Evolutionary conservation across 495 filamentous ascomycete species (phyloP), one percentile per base, ranked within the genome.

Genomic region (Penicillium ucsense): DNA sequence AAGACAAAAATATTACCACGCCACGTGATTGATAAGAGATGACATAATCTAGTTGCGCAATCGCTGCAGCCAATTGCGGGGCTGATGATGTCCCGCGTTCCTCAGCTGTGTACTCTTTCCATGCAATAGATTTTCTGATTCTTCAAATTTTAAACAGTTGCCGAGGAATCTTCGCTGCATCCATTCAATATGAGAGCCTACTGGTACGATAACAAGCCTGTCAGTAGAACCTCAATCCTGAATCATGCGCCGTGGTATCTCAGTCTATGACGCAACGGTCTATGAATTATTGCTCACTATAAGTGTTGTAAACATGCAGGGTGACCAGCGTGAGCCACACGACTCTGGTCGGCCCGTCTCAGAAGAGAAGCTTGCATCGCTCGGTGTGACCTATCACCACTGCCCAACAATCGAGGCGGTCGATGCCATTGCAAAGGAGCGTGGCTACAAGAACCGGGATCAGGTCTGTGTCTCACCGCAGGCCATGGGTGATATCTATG

Each of bases 401-500:
- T 81, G 83, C 61, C 75, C 82, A 20, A 66, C 78, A 6, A 62
- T 90, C 27, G 63, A 68, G 37, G 66, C 67, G 38, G 87, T 95
- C 27, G 74, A 98, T 65, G 61, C 58, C 35, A 77, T 98, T 20
- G 92, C 92, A 27, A 29, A 53, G 0, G 67, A 83, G 49, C 86
- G 92, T 51, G 77, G 78, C 47, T 98, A 98, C 78, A 89, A 85
- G 73, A 95, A 97, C 73, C 86, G 92, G 10, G 92, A 98, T 67
- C 81, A 91, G 67, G 84, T 96, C 60, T 83, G 75, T 51, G 85
- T 97, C n/a, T 91, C 88, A 20, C 90, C 89, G 0, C 76, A 78
- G 50, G 84, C 79, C 47, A 89, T 97, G 88, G 90, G 91, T 44
- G 83, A 76, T 37, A 66, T 78, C 31, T 76, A 75, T 55, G 92